Evolutionary conservation across 2,329 filamentous ascomycete species (phyloP), one percentile per base, ranked within the genome.

Genomic region (Verticillium nonalfalfae): DNA sequence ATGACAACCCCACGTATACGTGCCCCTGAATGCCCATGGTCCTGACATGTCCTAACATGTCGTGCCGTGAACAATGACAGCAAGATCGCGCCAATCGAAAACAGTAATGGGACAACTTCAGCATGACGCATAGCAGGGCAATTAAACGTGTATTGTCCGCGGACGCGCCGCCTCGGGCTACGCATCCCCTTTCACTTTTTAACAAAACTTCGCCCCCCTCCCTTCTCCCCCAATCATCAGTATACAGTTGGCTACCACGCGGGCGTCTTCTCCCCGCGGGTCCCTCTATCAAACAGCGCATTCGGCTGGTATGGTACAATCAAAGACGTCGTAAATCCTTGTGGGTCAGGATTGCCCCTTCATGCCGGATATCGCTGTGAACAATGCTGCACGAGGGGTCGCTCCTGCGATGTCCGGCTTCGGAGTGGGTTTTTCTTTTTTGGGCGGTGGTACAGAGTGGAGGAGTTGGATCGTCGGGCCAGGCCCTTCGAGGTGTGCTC

Each of bases 371-470:
- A 18, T 18, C 45, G 45, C 26, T 18, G 18, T 4, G 18, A 52
- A 52, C n/a, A 10, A 31, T 31, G 26, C 26, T 31, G 26, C 45
- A 18, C 45, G n/a, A 18, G 21, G 9, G 45, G 18, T 18, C 18
- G 9, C 6, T 52, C 18, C 45, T 26, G 9, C 9, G 45, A 18
- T 18, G 45, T 52, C 45, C 18, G 7, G 45, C 45, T 21, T 52
- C 45, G 45, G 45, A 18, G 15, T 31, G 26, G 26, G 26, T 31
- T 31, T 31, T 31, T 4, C 5, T 31, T 31, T 31, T 31, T 52
- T 52, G 21, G 33, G 54, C 54, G 60, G 36, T 56, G 57, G 35
- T 58, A 45, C 59, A 56, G 60, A 61, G 56, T 56, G 40, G 39
- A 57, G 55, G 56, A 39, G 39, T 58, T 36, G 13, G 26, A 36